phyloP scores from a whole-genome alignment of 305 asterid species.

The Stenogyne calaminthoides region DNA sequence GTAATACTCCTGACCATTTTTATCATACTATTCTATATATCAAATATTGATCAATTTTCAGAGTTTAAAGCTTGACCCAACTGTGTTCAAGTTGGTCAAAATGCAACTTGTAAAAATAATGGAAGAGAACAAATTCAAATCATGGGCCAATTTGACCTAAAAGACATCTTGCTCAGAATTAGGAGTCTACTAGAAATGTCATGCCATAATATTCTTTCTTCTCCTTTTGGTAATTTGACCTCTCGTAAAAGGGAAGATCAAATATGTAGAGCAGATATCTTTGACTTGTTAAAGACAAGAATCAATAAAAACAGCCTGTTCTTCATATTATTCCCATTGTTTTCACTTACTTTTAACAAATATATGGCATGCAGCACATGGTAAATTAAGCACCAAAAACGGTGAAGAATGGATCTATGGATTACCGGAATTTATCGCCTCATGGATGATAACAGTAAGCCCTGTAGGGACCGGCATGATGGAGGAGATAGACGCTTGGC shows the following conservation, averaged over 20 bases:
- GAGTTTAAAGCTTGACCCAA: background rate
- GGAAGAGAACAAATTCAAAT: background rate
- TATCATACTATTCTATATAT: background rate
- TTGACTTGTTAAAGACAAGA: conserved; percentile 35
- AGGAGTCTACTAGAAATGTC: background rate
- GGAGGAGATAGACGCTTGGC: conserved; percentile 61
- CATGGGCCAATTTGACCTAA: background rate
- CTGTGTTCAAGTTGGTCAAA: background rate
- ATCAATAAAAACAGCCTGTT: conserved; percentile 18
- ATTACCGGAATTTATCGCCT: conserved; percentile 41
- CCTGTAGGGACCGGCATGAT: conserved; percentile 61
- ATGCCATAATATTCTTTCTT: conserved; percentile 20
- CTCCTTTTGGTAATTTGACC: conserved; percentile 30
- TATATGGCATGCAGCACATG: background rate
- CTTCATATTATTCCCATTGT: conserved; percentile 13
- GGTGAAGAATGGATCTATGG: background rate
- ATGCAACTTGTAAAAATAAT: background rate
- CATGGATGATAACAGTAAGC: conserved; percentile 65
- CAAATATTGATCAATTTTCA: background rate
- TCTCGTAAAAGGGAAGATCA: conserved; percentile 33
- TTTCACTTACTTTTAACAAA: background rate
- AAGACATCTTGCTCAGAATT: background rate
- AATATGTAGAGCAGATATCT: conserved; percentile 24
- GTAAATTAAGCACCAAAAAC: background rate
- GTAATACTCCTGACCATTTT: background rate